phyloP scores from a whole-genome alignment of 768 basidiomycete species.

The Naganishia randhawae region DNA sequence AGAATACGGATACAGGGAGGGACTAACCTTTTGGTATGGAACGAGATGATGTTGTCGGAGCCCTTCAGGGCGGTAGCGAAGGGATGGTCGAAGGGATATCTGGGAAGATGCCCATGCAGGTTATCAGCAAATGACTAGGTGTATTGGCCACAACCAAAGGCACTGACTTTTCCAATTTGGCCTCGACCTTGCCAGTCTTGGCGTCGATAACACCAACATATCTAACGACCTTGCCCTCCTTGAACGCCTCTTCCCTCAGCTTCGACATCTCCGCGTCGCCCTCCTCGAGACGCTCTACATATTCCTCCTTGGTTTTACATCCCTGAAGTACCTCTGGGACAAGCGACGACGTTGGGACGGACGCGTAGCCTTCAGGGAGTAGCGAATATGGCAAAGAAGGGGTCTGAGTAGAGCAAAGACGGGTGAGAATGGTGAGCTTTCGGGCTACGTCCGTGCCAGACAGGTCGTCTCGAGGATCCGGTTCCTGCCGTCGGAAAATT shows the following conservation, averaged over 20 bases:
- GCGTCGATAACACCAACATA: conserved; percentile 95
- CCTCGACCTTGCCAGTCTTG: conserved; percentile 66
- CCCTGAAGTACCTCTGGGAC: conserved; percentile 71
- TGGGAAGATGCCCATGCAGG: conserved; percentile 45
- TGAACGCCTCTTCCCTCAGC: conserved; percentile 71
- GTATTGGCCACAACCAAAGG: neutral
- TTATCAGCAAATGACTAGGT: neutral
- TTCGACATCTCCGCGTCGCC: conserved; percentile 75
- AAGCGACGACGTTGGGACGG: conserved; percentile 77
- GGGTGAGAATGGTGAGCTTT: conserved; percentile 90
- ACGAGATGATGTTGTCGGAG: conserved; percentile 96
- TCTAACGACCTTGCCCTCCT: conserved; percentile 77
- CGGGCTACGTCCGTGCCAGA: conserved; percentile 95
- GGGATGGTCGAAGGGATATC: conserved; percentile 82
- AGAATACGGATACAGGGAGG: neutral
- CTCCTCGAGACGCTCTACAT: conserved; percentile 71
- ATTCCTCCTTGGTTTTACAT: conserved; percentile 72
- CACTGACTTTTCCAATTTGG: conserved; percentile 80
- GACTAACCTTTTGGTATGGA: conserved; percentile 73
- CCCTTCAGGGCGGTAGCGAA: conserved; percentile 95
- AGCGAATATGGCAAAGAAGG: conserved; percentile 49
- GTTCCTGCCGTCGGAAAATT: conserved; percentile 62
- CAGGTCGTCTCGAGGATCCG: conserved; percentile 93
- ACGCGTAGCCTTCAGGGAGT: conserved; percentile 72
- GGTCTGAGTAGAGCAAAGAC: conserved; percentile 55